Conservation (phyloP, 805 yeast genomes). For the Starmerella potacharoeniae region DNA sequence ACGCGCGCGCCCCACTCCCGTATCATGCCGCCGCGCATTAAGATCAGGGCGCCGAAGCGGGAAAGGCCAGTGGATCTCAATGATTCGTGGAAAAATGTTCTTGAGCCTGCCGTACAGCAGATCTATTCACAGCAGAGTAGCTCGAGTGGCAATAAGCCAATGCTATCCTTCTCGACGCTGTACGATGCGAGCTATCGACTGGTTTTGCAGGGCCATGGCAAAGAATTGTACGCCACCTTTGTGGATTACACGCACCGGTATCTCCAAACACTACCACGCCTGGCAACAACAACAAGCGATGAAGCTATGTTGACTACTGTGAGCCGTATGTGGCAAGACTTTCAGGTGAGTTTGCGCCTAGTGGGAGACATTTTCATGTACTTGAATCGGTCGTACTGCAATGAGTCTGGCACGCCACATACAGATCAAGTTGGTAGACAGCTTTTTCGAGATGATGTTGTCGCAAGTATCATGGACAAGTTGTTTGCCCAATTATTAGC, state of each 20-base stretch:
- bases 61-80: slow-evolving; percentile 14
- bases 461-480: slow-evolving; percentile 1
- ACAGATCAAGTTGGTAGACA: slow-evolving; percentile 17
- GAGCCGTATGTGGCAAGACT: slow-evolving; percentile 16
- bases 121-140: slow-evolving; percentile 10
- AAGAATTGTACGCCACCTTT: slow-evolving; percentile 14
- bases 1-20: neutral
- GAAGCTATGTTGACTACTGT: slow-evolving; percentile 8
- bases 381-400: slow-evolving; percentile 20
- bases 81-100: slow-evolving; percentile 17
- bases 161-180: slow-evolving; percentile 17
- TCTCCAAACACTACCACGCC: slow-evolving; percentile 7
- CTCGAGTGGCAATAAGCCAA: neutral
- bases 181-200: slow-evolving; percentile 20
- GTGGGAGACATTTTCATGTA: slow-evolving; percentile 23
- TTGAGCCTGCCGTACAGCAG: slow-evolving; percentile 22
- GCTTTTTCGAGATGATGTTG: slow-evolving; percentile 18
- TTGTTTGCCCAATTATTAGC: slow-evolving; percentile 4
- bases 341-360: slow-evolving; percentile 10
- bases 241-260: slow-evolving; percentile 10
- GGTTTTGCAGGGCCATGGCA: slow-evolving; percentile 22
- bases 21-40: slow-evolving; percentile 16
- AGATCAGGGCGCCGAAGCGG: slow-evolving; percentile 20
- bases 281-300: neutral
- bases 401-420: slow-evolving; percentile 9